These are phyloP conservation scores for Lipomyces yamanashiensis DNA, from an alignment of 805 yeast genomes.

Conservation along the genomic window DNA sequence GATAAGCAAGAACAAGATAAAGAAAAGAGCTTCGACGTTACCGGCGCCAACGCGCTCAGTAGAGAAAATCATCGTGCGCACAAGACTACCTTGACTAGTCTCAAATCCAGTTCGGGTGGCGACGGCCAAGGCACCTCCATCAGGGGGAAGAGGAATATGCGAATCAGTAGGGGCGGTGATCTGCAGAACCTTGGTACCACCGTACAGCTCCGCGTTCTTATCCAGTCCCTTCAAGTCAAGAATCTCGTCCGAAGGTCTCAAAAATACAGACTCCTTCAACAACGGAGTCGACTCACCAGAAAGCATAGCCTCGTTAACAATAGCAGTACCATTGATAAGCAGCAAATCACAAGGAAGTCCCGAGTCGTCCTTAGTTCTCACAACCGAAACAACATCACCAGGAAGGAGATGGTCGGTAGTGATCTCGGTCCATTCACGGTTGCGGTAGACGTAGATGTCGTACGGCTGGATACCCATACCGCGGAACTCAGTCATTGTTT, in stretches of 20 bases:
- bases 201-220: constrained; percentile 85
- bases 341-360: constrained; percentile 94
- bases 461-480: constrained; percentile 97
- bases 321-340: constrained; percentile 85
- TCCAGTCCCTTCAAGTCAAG: constrained; percentile 82
- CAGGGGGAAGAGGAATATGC: constrained; percentile 72
- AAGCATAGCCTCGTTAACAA: constrained; percentile 98
- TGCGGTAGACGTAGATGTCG: constrained; percentile 71
- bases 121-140: constrained; percentile 86
- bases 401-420: constrained; percentile 82
- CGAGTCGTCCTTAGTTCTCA: constrained; percentile 87
- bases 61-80: constrained; percentile 95
- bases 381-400: constrained; percentile 67
- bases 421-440: constrained; percentile 67
- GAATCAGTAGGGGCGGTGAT: constrained; percentile 54
- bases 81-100: constrained; percentile 96
- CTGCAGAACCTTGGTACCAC: constrained; percentile 96
- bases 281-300: constrained; percentile 98
- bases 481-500: constrained; percentile 93
- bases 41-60: constrained; percentile 97
- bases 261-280: constrained; percentile 84
- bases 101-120: constrained; percentile 97
- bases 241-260: constrained; percentile 73
- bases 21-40: constrained; percentile 89
- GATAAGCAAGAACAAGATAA: constrained; percentile 82